Evolutionary conservation across 2,329 filamentous ascomycete species (phyloP).

Genomic region (Nigrospora sphaerica): DNA sequence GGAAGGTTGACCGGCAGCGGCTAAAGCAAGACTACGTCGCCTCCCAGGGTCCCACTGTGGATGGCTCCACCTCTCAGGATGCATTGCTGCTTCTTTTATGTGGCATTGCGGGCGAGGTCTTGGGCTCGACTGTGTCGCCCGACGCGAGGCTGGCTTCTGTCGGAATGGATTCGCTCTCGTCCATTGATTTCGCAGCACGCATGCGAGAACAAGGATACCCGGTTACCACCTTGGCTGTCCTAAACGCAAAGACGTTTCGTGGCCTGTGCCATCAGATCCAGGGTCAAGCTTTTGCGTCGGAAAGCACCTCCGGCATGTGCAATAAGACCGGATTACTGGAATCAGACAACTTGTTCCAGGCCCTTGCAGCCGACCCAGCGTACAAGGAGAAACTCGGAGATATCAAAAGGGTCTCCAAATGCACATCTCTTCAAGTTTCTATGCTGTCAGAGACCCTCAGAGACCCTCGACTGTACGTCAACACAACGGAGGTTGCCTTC

Average conservation of each 20-base stretch:
- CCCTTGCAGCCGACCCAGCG: neutral
- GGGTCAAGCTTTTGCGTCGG: too few relatives aligned
- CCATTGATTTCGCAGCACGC: conserved; percentile 50
- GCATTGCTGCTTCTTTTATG: conserved; percentile 16
- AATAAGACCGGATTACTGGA: too few relatives aligned
- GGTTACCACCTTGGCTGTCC: conserved; percentile 52
- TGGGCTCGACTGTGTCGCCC: conserved; percentile 19
- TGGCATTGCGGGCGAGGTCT: conserved; percentile 15
- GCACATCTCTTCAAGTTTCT: conserved; percentile 67
- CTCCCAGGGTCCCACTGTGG: too few relatives aligned
- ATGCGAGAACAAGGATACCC: conserved; percentile 51
- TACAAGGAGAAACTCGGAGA: conserved; percentile 8
- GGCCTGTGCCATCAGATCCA: conserved; percentile 7
- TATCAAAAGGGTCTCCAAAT: conserved; percentile 44
- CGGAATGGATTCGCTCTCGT: conserved; percentile 33
- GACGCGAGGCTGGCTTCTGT: conserved; percentile 20
- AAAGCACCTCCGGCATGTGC: too few relatives aligned
- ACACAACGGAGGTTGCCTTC: conserved; percentile 64
- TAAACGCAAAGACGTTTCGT: conserved; percentile 43
- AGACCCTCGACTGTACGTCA: conserved; percentile 62
- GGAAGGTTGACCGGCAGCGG: conserved; percentile 69
- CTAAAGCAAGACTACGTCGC: conserved; percentile 48
- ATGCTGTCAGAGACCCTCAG: conserved; percentile 72
- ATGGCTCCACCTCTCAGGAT: too few relatives aligned
- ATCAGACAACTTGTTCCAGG: too few relatives aligned